Conservation (phyloP, 2,329 filamentous ascomycete genomes). For the Zymoseptoria crescenta region DNA sequence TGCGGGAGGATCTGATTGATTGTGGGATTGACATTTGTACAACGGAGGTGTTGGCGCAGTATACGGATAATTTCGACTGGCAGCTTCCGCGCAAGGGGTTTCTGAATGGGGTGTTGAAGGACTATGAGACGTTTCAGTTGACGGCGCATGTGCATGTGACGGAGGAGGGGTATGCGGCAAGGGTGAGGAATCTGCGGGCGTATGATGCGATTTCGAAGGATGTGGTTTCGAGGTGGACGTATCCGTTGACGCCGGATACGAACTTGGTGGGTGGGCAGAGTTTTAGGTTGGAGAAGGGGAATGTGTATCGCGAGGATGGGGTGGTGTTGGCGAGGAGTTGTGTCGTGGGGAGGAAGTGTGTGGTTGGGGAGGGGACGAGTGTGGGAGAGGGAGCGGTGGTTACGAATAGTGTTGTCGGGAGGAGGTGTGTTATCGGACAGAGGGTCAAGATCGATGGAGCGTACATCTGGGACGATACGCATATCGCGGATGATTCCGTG, state of each 20-base stretch:
- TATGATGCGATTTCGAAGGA: constrained; percentile 87
- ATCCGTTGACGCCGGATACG: constrained; percentile 80
- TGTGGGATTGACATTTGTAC: constrained; percentile 96
- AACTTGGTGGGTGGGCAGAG: constrained; percentile 72
- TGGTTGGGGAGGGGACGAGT: constrained; percentile 68
- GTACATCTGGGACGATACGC: constrained; percentile 80
- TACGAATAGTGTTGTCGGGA: constrained; percentile 70
- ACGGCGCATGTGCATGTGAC: constrained; percentile 89
- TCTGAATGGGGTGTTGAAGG: constrained; percentile 84
- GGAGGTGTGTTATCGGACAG: constrained; percentile 76
- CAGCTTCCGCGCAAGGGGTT: constrained; percentile 84
- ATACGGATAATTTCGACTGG: constrained; percentile 97
- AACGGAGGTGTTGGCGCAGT: constrained; percentile 85
- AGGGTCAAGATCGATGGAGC: constrained; percentile 72
- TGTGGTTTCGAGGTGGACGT: constrained; percentile 78
- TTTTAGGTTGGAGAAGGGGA: constrained; percentile 62
- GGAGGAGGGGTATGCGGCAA: constrained; percentile 73
- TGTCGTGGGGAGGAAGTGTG: constrained; percentile 57
- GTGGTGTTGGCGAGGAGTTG: constrained; percentile 68
- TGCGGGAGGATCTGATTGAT: constrained; percentile 83
- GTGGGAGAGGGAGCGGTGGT: constrained; percentile 67
- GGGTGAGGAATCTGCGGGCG: constrained; percentile 76
- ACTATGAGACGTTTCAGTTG: constrained; percentile 94
- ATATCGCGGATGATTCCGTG: constrained; percentile 65
- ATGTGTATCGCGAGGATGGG: constrained; percentile 69